Percentiles rank a stretch among this genome's conserved stretches.
Conservation (phyloP, 768 basidiomycete species). For the Macrolepiota fuliginosa region DNA sequence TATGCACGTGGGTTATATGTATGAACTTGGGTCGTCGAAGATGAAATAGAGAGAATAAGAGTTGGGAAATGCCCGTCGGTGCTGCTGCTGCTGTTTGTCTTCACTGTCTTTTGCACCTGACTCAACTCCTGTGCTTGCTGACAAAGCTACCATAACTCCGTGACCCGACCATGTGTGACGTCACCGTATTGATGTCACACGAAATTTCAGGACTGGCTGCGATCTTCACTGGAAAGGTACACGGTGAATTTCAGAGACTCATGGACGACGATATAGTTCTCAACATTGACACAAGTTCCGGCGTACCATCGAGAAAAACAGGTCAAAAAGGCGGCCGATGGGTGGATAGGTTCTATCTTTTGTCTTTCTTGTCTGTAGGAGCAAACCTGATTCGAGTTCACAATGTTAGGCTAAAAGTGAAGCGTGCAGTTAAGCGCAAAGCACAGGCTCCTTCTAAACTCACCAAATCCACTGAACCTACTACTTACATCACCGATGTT, state of each 20-base stretch:
- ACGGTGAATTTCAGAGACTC: not conserved
- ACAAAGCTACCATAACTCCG: conserved; percentile 6
- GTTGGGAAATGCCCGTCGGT: not conserved
- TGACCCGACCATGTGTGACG: not conserved
- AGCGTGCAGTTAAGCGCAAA: conserved; percentile 66
- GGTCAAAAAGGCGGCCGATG: conserved; percentile 64
- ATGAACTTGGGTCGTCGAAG: not conserved
- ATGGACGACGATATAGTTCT: conserved; percentile 77
- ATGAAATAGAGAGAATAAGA: not conserved
- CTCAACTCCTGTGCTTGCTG: conserved; percentile 10
- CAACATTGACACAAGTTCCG: conserved; percentile 54
- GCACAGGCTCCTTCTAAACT: conserved; percentile 23
- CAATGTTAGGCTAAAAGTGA: conserved; percentile 64
- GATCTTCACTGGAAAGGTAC: not conserved
- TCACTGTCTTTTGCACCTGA: conserved; percentile 8
- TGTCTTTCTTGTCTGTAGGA: not conserved
- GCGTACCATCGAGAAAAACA: conserved; percentile 24
- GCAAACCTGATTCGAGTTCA: conserved; percentile 17
- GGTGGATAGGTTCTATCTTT: conserved; percentile 62
- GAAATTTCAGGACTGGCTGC: not conserved
- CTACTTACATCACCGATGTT: conserved; percentile 14
- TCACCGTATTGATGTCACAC: not conserved
- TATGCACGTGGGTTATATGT: not conserved
- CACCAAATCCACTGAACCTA: not conserved
- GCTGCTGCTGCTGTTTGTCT: conserved; percentile 6